phyloP scores from a whole-genome alignment of 2,329 filamentous ascomycete genomes.

The Ceratocystiopsis sp. region DNA sequence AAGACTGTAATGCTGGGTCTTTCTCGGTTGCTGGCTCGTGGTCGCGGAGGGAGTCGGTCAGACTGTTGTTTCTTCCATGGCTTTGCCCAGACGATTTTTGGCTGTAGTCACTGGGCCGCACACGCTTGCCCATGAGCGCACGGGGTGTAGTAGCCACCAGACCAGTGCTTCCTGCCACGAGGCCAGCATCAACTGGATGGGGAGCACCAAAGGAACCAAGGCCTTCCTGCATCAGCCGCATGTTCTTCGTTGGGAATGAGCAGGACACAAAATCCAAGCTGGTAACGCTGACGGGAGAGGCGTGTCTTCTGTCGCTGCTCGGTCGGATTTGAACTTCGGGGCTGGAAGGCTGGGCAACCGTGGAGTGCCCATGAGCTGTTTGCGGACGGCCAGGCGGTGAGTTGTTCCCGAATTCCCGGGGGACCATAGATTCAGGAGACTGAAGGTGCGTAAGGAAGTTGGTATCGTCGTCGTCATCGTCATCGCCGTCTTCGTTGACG shows the following conservation, averaged over 20 bases:
- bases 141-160: constrained; percentile 42
- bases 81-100: constrained; percentile 16
- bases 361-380: constrained; percentile 30
- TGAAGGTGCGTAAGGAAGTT: constrained; percentile 19
- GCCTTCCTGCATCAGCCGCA: constrained; percentile 22
- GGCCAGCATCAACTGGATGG: constrained; percentile 38
- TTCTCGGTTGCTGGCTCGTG: constrained; percentile 32
- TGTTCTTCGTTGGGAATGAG: constrained; percentile 39
- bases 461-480: constrained; percentile 13
- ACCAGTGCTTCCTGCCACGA: constrained; percentile 23
- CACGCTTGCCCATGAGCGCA: constrained; percentile 39
- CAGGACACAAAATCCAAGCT: constrained; percentile 47
- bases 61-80: constrained; percentile 76
- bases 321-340: constrained; percentile 20
- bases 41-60: constrained; percentile 70
- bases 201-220: constrained; percentile 25
- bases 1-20: constrained; percentile 40
- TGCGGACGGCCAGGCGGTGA: constrained; percentile 21
- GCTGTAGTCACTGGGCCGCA: constrained; percentile 24
- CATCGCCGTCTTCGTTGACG: constrained; percentile 22
- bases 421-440: constrained; percentile 5
- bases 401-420: neutral
- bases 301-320: constrained; percentile 17
- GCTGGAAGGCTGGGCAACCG: constrained; percentile 29
- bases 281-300: constrained; percentile 38